A percentile compares a stretch with the other conserved stretches of the same genome.
Evolutionary conservation across 140 eudicot species (phyloP).

Genomic region (Stevia rebaudiana): DNA sequence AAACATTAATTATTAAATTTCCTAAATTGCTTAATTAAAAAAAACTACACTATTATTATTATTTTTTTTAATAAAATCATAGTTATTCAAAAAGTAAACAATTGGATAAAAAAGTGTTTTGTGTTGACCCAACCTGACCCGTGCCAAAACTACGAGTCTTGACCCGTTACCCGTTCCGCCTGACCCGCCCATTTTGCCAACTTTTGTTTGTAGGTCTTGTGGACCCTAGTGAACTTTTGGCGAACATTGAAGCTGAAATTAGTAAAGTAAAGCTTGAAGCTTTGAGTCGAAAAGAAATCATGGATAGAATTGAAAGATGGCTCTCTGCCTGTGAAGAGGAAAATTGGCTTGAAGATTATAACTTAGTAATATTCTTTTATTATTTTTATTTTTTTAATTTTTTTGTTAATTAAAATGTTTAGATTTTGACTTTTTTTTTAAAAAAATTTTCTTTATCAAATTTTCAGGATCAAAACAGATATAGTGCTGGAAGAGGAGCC

Average conservation of each 20-base stretch:
- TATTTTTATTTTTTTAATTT: background rate
- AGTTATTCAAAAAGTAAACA: background rate
- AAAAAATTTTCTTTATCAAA: slow-evolving; percentile 6
- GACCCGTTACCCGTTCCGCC: background rate
- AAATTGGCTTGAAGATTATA: slow-evolving; percentile 94
- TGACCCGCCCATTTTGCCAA: background rate
- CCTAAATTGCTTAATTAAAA: background rate
- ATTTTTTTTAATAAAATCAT: background rate
- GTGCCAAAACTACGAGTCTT: background rate
- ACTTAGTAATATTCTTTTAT: slow-evolving; percentile 40
- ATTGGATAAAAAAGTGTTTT: background rate
- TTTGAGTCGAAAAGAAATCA: slow-evolving; percentile 74
- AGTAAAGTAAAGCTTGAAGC: slow-evolving; percentile 80
- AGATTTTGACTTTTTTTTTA: slow-evolving; percentile 1
- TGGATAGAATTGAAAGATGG: slow-evolving; percentile 89
- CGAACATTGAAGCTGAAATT: slow-evolving; percentile 74
- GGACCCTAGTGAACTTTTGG: slow-evolving; percentile 74
- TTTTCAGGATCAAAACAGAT: slow-evolving; percentile 61
- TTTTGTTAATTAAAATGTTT: background rate
- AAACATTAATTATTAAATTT: background rate
- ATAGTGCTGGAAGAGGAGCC: slow-evolving; percentile 90
- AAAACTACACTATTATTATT: background rate
- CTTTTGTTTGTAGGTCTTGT: slow-evolving; percentile 52
- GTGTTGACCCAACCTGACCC: background rate
- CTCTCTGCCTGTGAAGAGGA: slow-evolving; percentile 92